Conservation (phyloP, 2,329 filamentous ascomycete genomes). For the Fusarium hainanense region DNA sequence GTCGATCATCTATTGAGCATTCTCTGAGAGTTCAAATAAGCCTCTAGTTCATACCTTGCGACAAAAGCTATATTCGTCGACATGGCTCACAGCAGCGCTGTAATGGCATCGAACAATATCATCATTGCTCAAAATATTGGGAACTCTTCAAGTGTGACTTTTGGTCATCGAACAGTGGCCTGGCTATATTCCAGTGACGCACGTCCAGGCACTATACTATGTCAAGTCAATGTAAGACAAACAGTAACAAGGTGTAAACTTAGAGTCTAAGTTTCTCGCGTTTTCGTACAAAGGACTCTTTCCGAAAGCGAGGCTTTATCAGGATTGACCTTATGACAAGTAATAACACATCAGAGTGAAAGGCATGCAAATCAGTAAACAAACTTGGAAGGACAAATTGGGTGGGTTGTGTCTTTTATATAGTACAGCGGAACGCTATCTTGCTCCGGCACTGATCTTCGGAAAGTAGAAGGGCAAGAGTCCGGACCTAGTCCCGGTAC, state of each 20-base stretch:
- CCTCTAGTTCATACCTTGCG: not conserved
- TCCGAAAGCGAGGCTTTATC: not conserved
- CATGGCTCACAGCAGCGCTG: constrained; percentile 1
- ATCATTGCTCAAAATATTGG: not conserved
- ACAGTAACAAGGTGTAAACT: not conserved
- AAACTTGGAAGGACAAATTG: constrained; percentile 1
- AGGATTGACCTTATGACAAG: not conserved
- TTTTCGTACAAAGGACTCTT: not conserved
- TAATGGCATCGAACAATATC: not conserved
- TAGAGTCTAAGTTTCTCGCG: not conserved
- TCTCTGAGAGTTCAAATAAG: not conserved
- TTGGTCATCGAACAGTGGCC: constrained; percentile 10
- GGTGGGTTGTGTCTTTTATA: constrained; percentile 32
- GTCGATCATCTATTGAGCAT: not conserved
- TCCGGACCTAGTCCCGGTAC: constrained; percentile 6
- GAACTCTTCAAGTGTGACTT: constrained; percentile 1
- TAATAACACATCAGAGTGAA: not conserved
- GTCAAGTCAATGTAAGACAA: not conserved
- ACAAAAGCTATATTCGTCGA: not conserved
- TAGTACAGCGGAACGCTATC: constrained; percentile 6
- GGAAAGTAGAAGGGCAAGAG: constrained; percentile 15
- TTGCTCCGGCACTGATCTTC: constrained; percentile 3
- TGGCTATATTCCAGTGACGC: not conserved
- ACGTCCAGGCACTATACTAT: not conserved
- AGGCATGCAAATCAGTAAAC: constrained; percentile 1